These are phyloP conservation scores for Penicillium sp. DNA, from an alignment of 2,329 filamentous ascomycete species.

Conservation along the genomic window DNA sequence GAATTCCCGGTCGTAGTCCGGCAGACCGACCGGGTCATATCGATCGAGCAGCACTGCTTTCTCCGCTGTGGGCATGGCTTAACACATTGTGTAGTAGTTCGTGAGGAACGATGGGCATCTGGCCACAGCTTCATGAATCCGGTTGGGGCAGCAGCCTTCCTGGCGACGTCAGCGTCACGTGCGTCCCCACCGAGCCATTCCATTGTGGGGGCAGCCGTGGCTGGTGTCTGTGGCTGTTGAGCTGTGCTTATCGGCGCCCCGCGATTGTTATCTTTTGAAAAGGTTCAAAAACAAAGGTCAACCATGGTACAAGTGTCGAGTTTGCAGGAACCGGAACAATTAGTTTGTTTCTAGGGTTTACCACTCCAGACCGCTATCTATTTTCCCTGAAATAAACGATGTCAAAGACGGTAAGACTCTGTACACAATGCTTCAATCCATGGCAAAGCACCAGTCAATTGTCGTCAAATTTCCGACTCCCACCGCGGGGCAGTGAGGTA, in stretches of 20 bases:
- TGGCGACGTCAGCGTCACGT: slow-evolving; percentile 27
- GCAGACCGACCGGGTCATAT: slow-evolving; percentile 70
- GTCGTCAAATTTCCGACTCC: background rate
- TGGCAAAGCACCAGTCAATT: background rate
- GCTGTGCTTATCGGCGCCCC: background rate
- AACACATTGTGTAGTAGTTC: slow-evolving; percentile 27
- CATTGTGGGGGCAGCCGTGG: slow-evolving; percentile 7
- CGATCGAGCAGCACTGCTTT: slow-evolving; percentile 47
- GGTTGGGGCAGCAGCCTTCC: slow-evolving; percentile 18
- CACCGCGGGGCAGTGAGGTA: background rate
- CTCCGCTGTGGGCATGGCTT: slow-evolving; percentile 32
- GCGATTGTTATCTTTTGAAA: background rate
- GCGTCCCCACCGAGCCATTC: slow-evolving; percentile 6
- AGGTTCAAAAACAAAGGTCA: background rate
- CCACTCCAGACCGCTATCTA: background rate
- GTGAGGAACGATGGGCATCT: background rate
- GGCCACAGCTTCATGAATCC: slow-evolving; percentile 9
- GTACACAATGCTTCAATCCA: background rate
- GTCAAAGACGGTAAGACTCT: background rate
- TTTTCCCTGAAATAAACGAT: background rate
- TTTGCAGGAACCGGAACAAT: background rate
- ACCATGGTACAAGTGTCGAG: background rate
- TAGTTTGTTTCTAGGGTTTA: background rate
- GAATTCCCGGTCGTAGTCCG: slow-evolving; percentile 81
- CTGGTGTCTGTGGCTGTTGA: slow-evolving; percentile 7